Base-by-base conservation (phyloP, 208 protist species). In the Herpetomonas samuelpessoai region DNA sequence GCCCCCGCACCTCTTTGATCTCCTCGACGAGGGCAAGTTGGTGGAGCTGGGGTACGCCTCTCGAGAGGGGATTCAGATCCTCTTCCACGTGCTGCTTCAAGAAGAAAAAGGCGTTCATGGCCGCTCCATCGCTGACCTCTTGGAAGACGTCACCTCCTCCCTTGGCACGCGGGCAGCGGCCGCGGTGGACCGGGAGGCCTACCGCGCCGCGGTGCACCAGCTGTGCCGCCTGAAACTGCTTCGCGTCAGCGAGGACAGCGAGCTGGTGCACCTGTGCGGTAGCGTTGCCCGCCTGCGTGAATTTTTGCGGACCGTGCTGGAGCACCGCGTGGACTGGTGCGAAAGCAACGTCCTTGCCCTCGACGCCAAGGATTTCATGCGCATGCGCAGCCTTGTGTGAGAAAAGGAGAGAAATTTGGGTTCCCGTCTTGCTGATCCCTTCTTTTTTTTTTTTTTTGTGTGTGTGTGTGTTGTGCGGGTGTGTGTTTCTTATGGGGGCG, bases 101-200 rank as follows among this genome's bases (percentile, higher is more conserved):
- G 74, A 83, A 50, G 75, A 71, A 35, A 60, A 50, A 14, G 76
- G 77, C 10, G 71, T 86, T 19, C 28, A 31, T 3, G 26, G 69
- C 48, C 81, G 85, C 26, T 81, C 76, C 1, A 76, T 88, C 2
- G 71, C 74, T 2, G 85, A 92, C 54, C 61, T 92, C 10, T 50
- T 92, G 21, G 85, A 88, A 52, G 85, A 92, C 57, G 76, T 92
- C 9, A 74, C 81, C 1, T 88, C 84, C 0, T 81, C 81, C 0
- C 74, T 91, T 44, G 84, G 84, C 31, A 88, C 81, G 10, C 65
- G 70, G 10, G 84, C 84, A 14, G 84, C 84, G 0, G 78, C 81
- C 1, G 74, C 84, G 41, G 57, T 91, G 0, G 84, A 91, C 51
- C 64, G 71, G 9, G 58, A 52, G n/a, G 84, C 81, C 22, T 88